Conservation (phyloP, 2,329 filamentous ascomycete species). For the Colletotrichum destructivum region DNA sequence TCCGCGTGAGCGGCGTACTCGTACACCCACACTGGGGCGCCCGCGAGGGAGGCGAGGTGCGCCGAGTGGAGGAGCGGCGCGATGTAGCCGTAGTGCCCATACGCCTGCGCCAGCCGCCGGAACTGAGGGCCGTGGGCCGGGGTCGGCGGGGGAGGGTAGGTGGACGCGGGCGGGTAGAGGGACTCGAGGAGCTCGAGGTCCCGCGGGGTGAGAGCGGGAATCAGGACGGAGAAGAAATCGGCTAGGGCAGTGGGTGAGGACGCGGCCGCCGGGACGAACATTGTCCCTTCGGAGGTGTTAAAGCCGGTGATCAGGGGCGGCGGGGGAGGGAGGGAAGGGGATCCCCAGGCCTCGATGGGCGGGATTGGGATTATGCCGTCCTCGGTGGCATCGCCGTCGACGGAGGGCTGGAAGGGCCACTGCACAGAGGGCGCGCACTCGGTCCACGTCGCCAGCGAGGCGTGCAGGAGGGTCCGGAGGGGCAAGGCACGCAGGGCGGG, state of each 20-base stretch:
- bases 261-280: constrained; percentile 71
- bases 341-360: constrained; percentile 73
- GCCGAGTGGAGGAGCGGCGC: constrained; percentile 75
- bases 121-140: constrained; percentile 66
- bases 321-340: constrained; percentile 67
- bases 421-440: constrained; percentile 60
- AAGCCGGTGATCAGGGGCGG: constrained; percentile 77
- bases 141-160: constrained; percentile 33
- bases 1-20: constrained; percentile 68
- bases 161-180: constrained; percentile 69
- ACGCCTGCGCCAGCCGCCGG: constrained; percentile 71
- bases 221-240: constrained; percentile 74
- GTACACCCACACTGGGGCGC: constrained; percentile 66
- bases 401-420: constrained; percentile 79
- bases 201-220: constrained; percentile 67
- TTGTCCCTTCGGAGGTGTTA: constrained; percentile 78
- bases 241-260: constrained; percentile 53
- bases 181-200: constrained; percentile 70
- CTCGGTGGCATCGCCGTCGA: constrained; percentile 64
- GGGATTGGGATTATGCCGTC: constrained; percentile 66
- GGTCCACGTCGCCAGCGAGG: constrained; percentile 61
- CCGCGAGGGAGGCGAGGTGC: constrained; percentile 55
- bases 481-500: constrained; percentile 63
- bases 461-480: constrained; percentile 54
- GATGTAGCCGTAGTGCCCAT: constrained; percentile 76